A percentile compares a stretch with the other conserved stretches of the same genome.
Evolutionary conservation across 176 grass and related monocot genomes (phyloP).

Genomic region (Carex parvula): DNA sequence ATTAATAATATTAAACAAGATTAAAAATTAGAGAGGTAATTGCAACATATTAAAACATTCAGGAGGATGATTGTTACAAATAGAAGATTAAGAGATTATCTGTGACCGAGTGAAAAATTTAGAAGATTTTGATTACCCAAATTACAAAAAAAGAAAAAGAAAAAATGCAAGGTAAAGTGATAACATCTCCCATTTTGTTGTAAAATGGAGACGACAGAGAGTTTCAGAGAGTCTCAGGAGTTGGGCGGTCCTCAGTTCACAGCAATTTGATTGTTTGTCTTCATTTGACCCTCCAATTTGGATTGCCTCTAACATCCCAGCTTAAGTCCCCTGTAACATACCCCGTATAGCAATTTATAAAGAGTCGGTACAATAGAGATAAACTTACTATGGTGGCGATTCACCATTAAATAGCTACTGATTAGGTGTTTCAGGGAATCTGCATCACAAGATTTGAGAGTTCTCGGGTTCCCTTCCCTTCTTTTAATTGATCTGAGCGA

Average conservation of each 20-base stretch:
- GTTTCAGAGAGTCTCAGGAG: conserved; percentile 24
- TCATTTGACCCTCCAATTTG: conserved; percentile 34
- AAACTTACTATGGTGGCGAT: neutral
- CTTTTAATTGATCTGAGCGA: conserved; percentile 4
- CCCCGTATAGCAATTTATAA: neutral
- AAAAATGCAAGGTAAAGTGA: neutral
- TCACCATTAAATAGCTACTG: neutral
- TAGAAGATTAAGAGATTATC: too few species aligned
- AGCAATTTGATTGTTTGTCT: conserved; percentile 52
- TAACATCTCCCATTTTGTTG: neutral
- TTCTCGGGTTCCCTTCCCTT: neutral
- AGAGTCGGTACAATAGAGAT: neutral
- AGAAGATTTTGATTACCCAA: too few species aligned
- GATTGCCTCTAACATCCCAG: neutral
- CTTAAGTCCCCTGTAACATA: neutral
- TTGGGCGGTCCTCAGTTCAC: neutral
- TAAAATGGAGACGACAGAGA: conserved; percentile 21
- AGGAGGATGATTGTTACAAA: too few species aligned
- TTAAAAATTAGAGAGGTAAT: too few species aligned
- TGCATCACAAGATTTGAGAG: conserved; percentile 3
- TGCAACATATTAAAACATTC: too few species aligned
- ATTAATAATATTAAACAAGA: too few species aligned
- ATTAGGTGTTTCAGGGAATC: neutral
- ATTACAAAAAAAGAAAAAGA: too few species aligned
- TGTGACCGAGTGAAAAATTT: too few species aligned